Conservation (phyloP, 768 basidiomycete species). For the Mycena crocata region DNA sequence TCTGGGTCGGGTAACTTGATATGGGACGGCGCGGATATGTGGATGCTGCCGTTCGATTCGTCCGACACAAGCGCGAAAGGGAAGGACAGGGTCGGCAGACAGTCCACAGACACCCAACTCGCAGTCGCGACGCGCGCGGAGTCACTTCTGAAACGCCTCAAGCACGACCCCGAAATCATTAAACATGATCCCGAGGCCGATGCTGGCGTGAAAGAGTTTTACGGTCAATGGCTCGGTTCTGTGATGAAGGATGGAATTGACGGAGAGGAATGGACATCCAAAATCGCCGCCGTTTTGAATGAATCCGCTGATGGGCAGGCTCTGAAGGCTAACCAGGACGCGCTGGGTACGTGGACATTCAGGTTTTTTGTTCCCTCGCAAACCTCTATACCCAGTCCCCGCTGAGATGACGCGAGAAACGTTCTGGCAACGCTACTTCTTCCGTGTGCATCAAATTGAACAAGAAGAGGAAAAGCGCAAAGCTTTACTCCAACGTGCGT, state of each 20-base stretch:
- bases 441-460: slow-evolving; percentile 85
- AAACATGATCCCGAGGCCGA: slow-evolving; percentile 81
- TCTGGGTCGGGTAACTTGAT: slow-evolving; percentile 42
- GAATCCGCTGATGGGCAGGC: slow-evolving; percentile 64
- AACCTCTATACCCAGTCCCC: slow-evolving; percentile 66
- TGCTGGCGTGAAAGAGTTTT: slow-evolving; percentile 63
- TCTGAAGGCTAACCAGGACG: slow-evolving; percentile 64
- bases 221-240: slow-evolving; percentile 64
- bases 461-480: slow-evolving; percentile 84
- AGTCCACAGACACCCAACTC: slow-evolving; percentile 54
- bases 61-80: slow-evolving; percentile 50
- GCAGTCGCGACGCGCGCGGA: slow-evolving; percentile 82
- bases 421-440: slow-evolving; percentile 94
- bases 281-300: slow-evolving; percentile 59
- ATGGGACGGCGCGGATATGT: slow-evolving; percentile 92
- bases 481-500: slow-evolving; percentile 76
- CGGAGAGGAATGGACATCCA: slow-evolving; percentile 66
- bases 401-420: slow-evolving; percentile 66
- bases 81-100: slow-evolving; percentile 42
- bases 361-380: neutral
- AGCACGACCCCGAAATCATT: slow-evolving; percentile 80
- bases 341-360: slow-evolving; percentile 62
- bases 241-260: slow-evolving; percentile 67
- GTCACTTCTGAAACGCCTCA: slow-evolving; percentile 77
- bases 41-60: slow-evolving; percentile 71